Conservation (phyloP, 2,329 filamentous ascomycete species). For the Diaporthe nobilis region DNA sequence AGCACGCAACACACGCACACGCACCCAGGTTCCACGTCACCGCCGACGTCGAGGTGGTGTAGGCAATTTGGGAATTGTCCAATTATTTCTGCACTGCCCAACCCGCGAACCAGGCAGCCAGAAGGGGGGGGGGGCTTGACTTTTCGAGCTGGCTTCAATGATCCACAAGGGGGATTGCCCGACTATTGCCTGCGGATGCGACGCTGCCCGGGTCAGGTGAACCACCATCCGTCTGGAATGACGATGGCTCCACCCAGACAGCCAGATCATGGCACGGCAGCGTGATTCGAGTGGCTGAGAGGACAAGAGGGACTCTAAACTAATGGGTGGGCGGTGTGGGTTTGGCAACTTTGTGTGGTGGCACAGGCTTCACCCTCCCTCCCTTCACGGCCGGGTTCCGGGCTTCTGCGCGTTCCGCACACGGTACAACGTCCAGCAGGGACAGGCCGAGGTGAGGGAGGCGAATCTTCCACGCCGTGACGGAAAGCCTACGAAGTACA, state of each 20-base stretch:
- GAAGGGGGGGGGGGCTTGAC: neutral
- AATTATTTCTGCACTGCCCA: slow-evolving; percentile 20
- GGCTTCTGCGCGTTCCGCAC: neutral
- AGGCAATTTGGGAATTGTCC: slow-evolving; percentile 12
- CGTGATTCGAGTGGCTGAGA: slow-evolving; percentile 21
- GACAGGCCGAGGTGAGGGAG: slow-evolving; percentile 8
- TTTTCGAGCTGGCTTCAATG: neutral
- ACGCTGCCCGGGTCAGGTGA: slow-evolving; percentile 29
- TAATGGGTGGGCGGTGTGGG: slow-evolving; percentile 19
- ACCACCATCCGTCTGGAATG: slow-evolving; percentile 26
- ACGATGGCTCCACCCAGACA: slow-evolving; percentile 29
- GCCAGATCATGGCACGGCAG: slow-evolving; percentile 6
- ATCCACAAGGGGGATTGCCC: slow-evolving; percentile 9
- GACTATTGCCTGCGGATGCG: slow-evolving; percentile 21
- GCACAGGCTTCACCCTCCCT: neutral
- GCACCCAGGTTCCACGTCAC: slow-evolving; percentile 12
- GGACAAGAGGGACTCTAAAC: neutral
- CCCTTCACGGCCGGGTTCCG: slow-evolving; percentile 22
- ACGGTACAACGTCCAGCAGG: neutral
- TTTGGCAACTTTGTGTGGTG: neutral
- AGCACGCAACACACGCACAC: slow-evolving; percentile 10
- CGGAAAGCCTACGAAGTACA: neutral
- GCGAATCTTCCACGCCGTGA: neutral
- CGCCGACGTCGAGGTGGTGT: neutral
- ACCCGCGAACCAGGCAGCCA: neutral